Conservation (phyloP, 2,329 filamentous ascomycete genomes). For the Nothopassalora personata region DNA sequence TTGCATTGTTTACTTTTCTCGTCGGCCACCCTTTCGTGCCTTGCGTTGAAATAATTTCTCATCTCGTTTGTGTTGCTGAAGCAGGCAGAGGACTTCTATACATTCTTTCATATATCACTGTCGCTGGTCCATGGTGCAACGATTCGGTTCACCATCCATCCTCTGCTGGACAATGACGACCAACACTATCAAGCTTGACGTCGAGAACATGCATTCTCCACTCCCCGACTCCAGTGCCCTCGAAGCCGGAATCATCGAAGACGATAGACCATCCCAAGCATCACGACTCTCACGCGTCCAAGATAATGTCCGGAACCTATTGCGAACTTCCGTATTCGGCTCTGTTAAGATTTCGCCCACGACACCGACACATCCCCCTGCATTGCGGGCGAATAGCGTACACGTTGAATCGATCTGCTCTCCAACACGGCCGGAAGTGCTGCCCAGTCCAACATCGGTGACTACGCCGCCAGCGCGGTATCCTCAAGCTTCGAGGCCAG, state of each 20-base stretch:
- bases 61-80: background rate
- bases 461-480: constrained; percentile 1
- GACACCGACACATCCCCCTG: constrained; percentile 12
- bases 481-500: background rate
- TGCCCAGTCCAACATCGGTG: constrained; percentile 16
- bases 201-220: constrained; percentile 14
- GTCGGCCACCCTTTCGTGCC: background rate
- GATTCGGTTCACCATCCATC: constrained; percentile 3
- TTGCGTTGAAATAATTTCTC: background rate
- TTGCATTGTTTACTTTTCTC: background rate
- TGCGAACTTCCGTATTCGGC: constrained; percentile 28
- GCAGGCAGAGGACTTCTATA: background rate
- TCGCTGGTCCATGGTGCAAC: constrained; percentile 4
- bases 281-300: constrained; percentile 27
- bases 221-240: constrained; percentile 30
- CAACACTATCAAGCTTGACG: background rate
- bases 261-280: constrained; percentile 23
- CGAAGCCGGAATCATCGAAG: constrained; percentile 32
- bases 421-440: constrained; percentile 9
- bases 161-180: background rate
- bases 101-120: background rate
- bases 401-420: constrained; percentile 5
- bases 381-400: constrained; percentile 2
- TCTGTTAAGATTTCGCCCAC: constrained; percentile 19
- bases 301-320: constrained; percentile 31